Conservation (phyloP, 192 early-diverging fungal species). For the Funneliformis geosporum region DNA sequence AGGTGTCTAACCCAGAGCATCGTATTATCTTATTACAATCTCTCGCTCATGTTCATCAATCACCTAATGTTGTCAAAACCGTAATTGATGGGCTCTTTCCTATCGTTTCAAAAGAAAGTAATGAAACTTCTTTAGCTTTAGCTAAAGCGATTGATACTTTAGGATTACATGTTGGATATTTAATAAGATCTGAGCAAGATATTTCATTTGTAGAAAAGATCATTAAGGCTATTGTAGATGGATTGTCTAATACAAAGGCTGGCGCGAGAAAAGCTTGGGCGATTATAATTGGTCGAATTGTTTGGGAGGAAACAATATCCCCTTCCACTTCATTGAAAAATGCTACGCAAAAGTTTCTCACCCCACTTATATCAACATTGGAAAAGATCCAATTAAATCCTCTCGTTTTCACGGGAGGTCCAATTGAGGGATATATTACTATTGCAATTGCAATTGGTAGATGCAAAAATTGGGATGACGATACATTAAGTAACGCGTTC, state of each 20-base stretch:
- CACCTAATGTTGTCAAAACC: constrained; percentile 36
- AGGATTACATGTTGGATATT: constrained; percentile 53
- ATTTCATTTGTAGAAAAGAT: constrained; percentile 45
- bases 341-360: constrained; percentile 35
- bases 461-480: constrained; percentile 33
- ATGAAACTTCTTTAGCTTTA: constrained; percentile 66
- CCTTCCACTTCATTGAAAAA: constrained; percentile 36
- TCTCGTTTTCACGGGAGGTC: constrained; percentile 56
- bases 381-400: constrained; percentile 64
- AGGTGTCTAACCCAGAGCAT: constrained; percentile 66
- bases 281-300: constrained; percentile 54
- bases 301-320: constrained; percentile 49
- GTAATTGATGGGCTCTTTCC: constrained; percentile 63
- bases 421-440: constrained; percentile 66
- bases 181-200: constrained; percentile 46
- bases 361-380: constrained; percentile 49
- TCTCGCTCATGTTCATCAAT: constrained; percentile 43
- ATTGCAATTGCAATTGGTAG: constrained; percentile 56
- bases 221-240: constrained; percentile 53
- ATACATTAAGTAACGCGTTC: constrained; percentile 28
- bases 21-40: constrained; percentile 64
- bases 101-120: constrained; percentile 77
- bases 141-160: constrained; percentile 61
- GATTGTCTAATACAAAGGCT: constrained; percentile 63
- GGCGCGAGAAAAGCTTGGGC: constrained; percentile 67